These are phyloP conservation scores for Cicer judaicum DNA, from an alignment of 306 rosid genomes.

Conservation along the genomic window DNA sequence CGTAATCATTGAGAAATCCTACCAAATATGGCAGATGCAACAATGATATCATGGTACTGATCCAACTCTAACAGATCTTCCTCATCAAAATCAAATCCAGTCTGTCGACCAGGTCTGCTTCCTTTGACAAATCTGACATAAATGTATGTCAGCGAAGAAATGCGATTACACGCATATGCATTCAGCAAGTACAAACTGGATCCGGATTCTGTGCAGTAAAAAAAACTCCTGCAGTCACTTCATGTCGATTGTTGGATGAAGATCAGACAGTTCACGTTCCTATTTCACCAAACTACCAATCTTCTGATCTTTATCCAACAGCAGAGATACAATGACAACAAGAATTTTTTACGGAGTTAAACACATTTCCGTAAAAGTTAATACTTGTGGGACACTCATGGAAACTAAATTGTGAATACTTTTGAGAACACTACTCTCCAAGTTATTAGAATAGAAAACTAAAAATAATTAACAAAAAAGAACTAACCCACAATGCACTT, in stretches of 20 bases:
- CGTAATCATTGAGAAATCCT: conserved; percentile 38
- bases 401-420: conserved; percentile 10
- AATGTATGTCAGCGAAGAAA: conserved; percentile 42
- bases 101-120: conserved; percentile 77
- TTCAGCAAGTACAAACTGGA: conserved; percentile 17
- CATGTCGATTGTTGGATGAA: background rate
- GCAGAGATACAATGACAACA: background rate
- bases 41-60: conserved; percentile 85
- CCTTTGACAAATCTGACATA: conserved; percentile 86
- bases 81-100: conserved; percentile 95
- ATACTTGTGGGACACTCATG: conserved; percentile 14
- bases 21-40: conserved; percentile 97
- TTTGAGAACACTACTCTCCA: conserved; percentile 32
- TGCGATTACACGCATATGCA: conserved; percentile 38
- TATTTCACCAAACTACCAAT: background rate
- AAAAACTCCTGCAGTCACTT: background rate
- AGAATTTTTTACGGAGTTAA: background rate
- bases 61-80: conserved; percentile 83
- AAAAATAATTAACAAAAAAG: conserved; percentile 35
- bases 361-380: background rate
- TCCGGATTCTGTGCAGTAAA: background rate
- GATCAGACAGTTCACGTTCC: background rate
- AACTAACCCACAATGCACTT: conserved; percentile 93
- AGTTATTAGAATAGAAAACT: conserved; percentile 20
- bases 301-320: conserved; percentile 1